Base-by-base conservation (phyloP, 2,329 filamentous ascomycete genomes). In the Monilinia aucupariae region DNA sequence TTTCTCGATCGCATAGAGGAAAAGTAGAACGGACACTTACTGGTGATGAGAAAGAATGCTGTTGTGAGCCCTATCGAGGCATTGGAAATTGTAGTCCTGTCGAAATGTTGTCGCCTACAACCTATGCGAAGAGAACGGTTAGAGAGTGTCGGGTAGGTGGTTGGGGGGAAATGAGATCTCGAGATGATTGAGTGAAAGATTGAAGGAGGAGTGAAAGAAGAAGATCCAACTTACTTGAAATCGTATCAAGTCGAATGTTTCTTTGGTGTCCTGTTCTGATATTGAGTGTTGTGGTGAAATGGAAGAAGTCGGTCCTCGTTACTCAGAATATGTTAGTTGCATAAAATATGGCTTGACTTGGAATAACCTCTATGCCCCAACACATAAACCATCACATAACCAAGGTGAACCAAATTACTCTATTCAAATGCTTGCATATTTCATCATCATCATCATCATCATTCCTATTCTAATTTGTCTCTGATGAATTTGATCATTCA, bases 21-120 rank as follows among this genome's bases (percentile, higher is more conserved):
- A 62, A 68, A 63, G 53, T 70, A 59, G 52, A 64, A 69, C 64
- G 52, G 50, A 25, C 65, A 74, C 73, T 73, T 72, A 74, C 72
- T 68, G 64, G 56, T 66, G 65, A 64, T 69, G 65, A 62, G 67
- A 70, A 71, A 65, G 61, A 64, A 69, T 70, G 68, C 52, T 64
- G 69, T 71, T 69, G 70, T 65, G 68, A 68, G 64, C 67, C 67
- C 70, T 74, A 73, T 74, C 69, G 68, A 71, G 67, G 70, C 73
- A 74, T 74, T 68, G 68, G 68, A 65, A 68, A 64, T 70, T 51
- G 69, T 65, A 32, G 68, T 71, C 50, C 43, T 63, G 67, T 65
- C 66, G 62, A 71, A 70, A 69, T 67, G 68, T 48, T 22, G 60
- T 62, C 60, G 53, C 34, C 53, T 51, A 58, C 60, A 58, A 62